Base-by-base conservation (phyloP, 768 basidiomycete species). In the Termitomyces titanicus region DNA sequence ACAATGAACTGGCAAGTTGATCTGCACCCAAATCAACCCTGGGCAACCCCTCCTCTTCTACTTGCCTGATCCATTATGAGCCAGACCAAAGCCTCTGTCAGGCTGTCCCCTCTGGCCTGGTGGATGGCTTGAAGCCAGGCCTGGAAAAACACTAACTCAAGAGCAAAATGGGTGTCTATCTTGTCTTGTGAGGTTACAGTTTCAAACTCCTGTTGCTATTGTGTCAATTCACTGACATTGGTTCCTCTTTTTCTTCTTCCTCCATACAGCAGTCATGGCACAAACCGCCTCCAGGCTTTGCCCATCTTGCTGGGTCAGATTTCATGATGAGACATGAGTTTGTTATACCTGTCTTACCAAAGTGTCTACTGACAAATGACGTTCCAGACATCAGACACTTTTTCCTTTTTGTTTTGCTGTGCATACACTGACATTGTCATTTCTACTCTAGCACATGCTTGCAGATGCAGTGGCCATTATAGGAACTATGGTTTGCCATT, bases 101-200 rank as follows among this genome's bases (percentile, higher is more conserved):
- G n/a, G n/a, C n/a, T n/a, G n/a, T n/a, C n/a, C n/a, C n/a, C n/a
- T n/a, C n/a, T n/a, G n/a, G n/a, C n/a, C n/a, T n/a, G n/a, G n/a
- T n/a, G n/a, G n/a, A n/a, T n/a, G n/a, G n/a, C n/a, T n/a, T n/a
- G n/a, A n/a, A n/a, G n/a, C n/a, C n/a, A n/a, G n/a, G n/a, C n/a
- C n/a, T n/a, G n/a, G n/a, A n/a, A n/a, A n/a, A n/a, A n/a, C n/a
- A n/a, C n/a, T n/a, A n/a, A n/a, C n/a, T n/a, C n/a, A n/a, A n/a
- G n/a, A 95, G 95, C 60, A 95, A 98, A 75, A 98, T 98, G 94
- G 96, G 80, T 62, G 96, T 99, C 44, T 99, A 95, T 76, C 86
- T 99, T 49, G 94, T 99, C 59, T 97, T 94, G 84, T 90, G 63
- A 64, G n/a, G n/a, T n/a, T n/a, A n/a, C n/a, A n/a, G 88, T 51